These are phyloP conservation scores for Exserohilum rostratum DNA, from an alignment of 2,329 filamentous ascomycete genomes.

Conservation along the genomic window DNA sequence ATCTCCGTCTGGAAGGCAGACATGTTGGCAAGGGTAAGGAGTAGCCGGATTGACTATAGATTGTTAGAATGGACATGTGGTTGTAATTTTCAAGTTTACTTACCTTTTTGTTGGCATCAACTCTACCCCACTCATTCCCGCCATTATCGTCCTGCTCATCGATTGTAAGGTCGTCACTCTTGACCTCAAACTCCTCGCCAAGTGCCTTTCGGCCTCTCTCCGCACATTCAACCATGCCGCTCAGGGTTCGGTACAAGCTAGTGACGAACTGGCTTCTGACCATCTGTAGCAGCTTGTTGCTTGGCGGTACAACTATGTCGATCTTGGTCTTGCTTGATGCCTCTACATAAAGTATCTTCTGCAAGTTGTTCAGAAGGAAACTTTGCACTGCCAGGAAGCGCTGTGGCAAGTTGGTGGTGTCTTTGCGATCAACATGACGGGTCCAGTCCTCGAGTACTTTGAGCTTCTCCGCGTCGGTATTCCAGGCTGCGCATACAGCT, in stretches of 20 bases:
- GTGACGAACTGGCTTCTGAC: slow-evolving; percentile 91
- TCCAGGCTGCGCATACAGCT: slow-evolving; percentile 90
- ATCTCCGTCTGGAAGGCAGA: slow-evolving; percentile 80
- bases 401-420: slow-evolving; percentile 88
- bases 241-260: slow-evolving; percentile 90
- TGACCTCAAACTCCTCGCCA: slow-evolving; percentile 61
- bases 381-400: slow-evolving; percentile 87
- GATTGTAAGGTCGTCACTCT: slow-evolving; percentile 56
- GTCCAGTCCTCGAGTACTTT: slow-evolving; percentile 95
- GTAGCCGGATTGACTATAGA: slow-evolving; percentile 82
- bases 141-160: slow-evolving; percentile 34
- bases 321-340: slow-evolving; percentile 76
- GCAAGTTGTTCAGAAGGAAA: slow-evolving; percentile 81
- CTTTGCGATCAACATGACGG: slow-evolving; percentile 77
- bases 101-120: slow-evolving; percentile 48
- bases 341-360: slow-evolving; percentile 95
- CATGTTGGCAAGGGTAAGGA: slow-evolving; percentile 91
- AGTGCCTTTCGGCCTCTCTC: slow-evolving; percentile 72
- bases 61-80: neutral
- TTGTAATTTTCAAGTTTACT: neutral
- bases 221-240: slow-evolving; percentile 96
- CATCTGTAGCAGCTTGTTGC: slow-evolving; percentile 86
- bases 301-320: slow-evolving; percentile 84
- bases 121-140: slow-evolving; percentile 33
- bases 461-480: slow-evolving; percentile 88